These are phyloP conservation scores for Penicillium arizonense DNA, from an alignment of 495 filamentous ascomycete species.

Conservation along the genomic window DNA sequence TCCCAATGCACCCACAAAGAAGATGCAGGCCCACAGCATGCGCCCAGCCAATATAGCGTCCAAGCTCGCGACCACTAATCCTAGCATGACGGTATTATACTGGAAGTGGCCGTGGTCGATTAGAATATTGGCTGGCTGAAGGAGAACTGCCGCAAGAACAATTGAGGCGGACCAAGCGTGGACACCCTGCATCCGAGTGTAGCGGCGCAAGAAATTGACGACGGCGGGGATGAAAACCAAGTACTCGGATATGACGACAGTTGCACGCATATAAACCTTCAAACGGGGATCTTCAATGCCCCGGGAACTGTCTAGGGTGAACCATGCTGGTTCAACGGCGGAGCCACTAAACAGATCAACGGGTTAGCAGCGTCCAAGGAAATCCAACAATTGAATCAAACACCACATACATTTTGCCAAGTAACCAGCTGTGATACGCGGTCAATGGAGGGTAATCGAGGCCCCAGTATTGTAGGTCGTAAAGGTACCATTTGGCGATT, in stretches of 20 bases:
- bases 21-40: slow-evolving; percentile 82
- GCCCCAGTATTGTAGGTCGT: slow-evolving; percentile 96
- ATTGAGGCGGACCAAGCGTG: slow-evolving; percentile 76
- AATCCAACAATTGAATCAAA: neutral
- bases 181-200: slow-evolving; percentile 68
- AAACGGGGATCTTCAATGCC: slow-evolving; percentile 73
- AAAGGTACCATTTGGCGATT: slow-evolving; percentile 93
- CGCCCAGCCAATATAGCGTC: slow-evolving; percentile 83
- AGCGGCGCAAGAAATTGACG: slow-evolving; percentile 77
- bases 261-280: slow-evolving; percentile 94
- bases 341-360: slow-evolving; percentile 54
- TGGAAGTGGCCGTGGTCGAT: slow-evolving; percentile 99
- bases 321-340: slow-evolving; percentile 79
- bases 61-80: slow-evolving; percentile 78
- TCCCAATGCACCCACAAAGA: slow-evolving; percentile 88
- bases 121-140: slow-evolving; percentile 89
- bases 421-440: slow-evolving; percentile 93
- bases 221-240: slow-evolving; percentile 82
- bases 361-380: slow-evolving; percentile 10
- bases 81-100: slow-evolving; percentile 98
- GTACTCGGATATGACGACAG: slow-evolving; percentile 86
- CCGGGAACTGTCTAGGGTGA: slow-evolving; percentile 80
- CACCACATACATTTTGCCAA: slow-evolving; percentile 70
- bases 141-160: slow-evolving; percentile 82
- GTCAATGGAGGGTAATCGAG: slow-evolving; percentile 97